These are phyloP conservation scores for Argentina anserina DNA, from an alignment of 306 rosid genomes.

Conservation along the genomic window DNA sequence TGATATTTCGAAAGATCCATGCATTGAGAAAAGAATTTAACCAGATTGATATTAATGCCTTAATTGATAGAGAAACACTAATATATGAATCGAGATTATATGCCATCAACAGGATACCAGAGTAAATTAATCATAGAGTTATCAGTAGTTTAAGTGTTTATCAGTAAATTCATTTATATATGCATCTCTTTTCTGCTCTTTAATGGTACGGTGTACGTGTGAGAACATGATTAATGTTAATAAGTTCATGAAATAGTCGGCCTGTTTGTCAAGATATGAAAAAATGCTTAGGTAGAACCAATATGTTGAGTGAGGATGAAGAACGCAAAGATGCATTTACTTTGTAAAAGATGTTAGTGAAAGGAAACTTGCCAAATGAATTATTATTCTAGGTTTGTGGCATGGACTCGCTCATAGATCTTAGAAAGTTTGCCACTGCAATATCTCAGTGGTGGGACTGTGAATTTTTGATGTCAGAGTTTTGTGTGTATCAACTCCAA, in stretches of 20 bases:
- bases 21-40: not conserved
- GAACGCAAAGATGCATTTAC: not conserved
- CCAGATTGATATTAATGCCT: not conserved
- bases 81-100: not conserved
- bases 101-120: not conserved
- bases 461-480: not conserved
- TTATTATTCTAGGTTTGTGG: not conserved
- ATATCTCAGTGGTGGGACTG: not conserved
- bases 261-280: not conserved
- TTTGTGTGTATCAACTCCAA: not conserved
- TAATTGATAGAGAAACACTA: not conserved
- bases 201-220: not conserved
- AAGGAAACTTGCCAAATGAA: not conserved
- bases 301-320: not conserved
- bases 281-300: not conserved
- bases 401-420: not conserved
- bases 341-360: not conserved
- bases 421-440: not conserved
- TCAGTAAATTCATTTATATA: not conserved
- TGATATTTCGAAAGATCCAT: not conserved
- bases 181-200: not conserved
- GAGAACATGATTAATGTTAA: not conserved
- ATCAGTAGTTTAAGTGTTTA: not conserved
- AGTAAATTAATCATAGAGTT: not conserved
- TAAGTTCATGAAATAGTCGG: not conserved